Evolutionary conservation across 176 grass and related monocot species (phyloP).

Genomic region (Phoenix roebelenii): DNA sequence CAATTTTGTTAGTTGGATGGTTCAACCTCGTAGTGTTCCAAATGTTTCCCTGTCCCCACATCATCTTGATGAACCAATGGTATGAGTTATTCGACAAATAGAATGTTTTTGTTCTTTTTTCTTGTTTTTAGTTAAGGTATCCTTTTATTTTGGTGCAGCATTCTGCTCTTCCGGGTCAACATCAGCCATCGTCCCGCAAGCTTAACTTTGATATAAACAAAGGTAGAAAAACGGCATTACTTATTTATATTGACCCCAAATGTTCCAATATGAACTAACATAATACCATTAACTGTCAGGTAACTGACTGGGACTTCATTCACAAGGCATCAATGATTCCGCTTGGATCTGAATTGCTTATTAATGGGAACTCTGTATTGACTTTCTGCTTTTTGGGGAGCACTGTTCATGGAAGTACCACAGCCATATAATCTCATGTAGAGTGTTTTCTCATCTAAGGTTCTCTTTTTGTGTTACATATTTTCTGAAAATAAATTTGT

Average conservation of each 20-base stretch:
- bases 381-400: too few relatives aligned
- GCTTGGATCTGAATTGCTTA: too few relatives aligned
- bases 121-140: not conserved
- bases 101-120: not conserved
- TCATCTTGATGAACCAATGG: slow-evolving; percentile 19
- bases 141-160: slow-evolving; percentile 6
- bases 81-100: slow-evolving; percentile 6
- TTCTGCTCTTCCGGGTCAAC: slow-evolving; percentile 12
- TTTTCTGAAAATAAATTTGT: too few relatives aligned
- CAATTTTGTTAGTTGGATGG: slow-evolving; percentile 34
- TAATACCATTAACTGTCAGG: slow-evolving; percentile 10
- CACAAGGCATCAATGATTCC: too few relatives aligned
- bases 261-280: slow-evolving; percentile 9
- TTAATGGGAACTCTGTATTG: too few relatives aligned
- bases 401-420: too few relatives aligned
- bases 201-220: slow-evolving; percentile 42
- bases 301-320: slow-evolving; percentile 3
- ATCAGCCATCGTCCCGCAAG: slow-evolving; percentile 25
- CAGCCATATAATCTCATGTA: too few relatives aligned
- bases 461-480: too few relatives aligned
- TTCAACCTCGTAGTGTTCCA: slow-evolving; percentile 16
- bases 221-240: slow-evolving; percentile 7
- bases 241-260: not conserved
- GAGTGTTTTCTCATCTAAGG: too few relatives aligned
- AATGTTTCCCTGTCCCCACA: slow-evolving; percentile 15